A percentile compares a stretch with the other conserved stretches of the same genome.
Evolutionary conservation across 306 rosid species (phyloP).

Genomic region (Pyrus bretschneideri): DNA sequence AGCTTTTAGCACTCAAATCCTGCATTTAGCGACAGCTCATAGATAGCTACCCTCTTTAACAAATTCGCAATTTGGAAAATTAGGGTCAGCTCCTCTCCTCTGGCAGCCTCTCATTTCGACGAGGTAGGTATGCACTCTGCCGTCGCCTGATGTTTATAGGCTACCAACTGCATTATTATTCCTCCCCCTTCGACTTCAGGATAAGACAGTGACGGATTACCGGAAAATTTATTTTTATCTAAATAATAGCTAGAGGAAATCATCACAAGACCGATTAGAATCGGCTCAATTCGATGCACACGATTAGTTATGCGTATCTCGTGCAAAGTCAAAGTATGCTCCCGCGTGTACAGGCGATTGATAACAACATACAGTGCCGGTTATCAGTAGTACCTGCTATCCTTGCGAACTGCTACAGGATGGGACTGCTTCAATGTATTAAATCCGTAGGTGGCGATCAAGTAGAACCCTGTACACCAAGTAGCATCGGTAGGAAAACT

Average conservation of each 20-base stretch:
- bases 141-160: neutral
- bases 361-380: neutral
- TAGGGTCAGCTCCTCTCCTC: neutral
- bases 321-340: neutral
- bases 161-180: conserved; percentile 10
- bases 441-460: neutral
- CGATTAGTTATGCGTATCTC: neutral
- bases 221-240: neutral
- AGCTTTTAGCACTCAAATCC: conserved; percentile 25
- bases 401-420: neutral
- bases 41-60: neutral
- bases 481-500: neutral
- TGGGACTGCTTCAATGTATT: conserved; percentile 3
- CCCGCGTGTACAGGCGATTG: neutral
- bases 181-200: neutral
- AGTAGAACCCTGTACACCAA: neutral
- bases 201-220: conserved; percentile 3
- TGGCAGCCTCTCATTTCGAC: conserved; percentile 6
- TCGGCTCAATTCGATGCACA: neutral
- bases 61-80: too few relatives aligned
- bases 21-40: conserved; percentile 9
- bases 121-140: neutral
- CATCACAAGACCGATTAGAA: neutral
- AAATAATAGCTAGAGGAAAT: neutral
- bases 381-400: neutral